These are phyloP conservation scores for Trichoderma sp. DNA, from an alignment of 2,329 filamentous ascomycete genomes.

Conservation along the genomic window DNA sequence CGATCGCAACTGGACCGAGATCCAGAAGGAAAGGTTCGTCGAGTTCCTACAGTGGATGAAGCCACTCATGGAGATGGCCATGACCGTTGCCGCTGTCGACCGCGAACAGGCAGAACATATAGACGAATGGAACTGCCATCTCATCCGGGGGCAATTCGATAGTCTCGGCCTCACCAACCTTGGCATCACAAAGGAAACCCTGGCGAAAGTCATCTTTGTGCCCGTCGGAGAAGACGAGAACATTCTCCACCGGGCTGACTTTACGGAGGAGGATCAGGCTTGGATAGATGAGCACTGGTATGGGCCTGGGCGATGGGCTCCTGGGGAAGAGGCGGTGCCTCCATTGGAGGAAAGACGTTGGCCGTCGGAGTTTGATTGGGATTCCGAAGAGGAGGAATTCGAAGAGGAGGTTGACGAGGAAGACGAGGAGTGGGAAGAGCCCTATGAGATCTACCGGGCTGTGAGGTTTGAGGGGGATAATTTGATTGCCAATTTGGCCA, in stretches of 20 bases:
- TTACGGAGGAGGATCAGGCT: neutral
- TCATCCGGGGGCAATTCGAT: neutral
- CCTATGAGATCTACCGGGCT: neutral
- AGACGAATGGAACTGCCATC: neutral
- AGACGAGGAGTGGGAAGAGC: neutral
- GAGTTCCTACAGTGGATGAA: neutral
- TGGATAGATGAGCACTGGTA: neutral
- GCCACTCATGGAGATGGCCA: neutral
- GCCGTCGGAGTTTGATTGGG: too few species aligned
- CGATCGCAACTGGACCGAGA: neutral
- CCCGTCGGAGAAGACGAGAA: neutral
- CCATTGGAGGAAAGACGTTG: neutral
- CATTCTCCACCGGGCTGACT: conserved; percentile 1
- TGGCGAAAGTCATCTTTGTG: neutral
- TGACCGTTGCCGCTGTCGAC: too few species aligned
- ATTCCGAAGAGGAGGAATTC: neutral
- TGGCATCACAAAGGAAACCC: neutral
- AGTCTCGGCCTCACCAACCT: neutral
- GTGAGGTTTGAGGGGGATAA: neutral
- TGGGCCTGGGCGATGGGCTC: conserved; percentile 12
- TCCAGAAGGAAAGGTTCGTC: neutral
- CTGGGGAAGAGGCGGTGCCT: neutral
- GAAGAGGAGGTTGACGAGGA: neutral
- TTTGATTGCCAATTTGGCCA: neutral
- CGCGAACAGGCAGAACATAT: too few species aligned